A percentile compares a stretch with the other conserved stretches of the same genome.
Evolutionary conservation across 805 yeast genomes (phyloP).

Genomic region (Candida caryicola): DNA sequence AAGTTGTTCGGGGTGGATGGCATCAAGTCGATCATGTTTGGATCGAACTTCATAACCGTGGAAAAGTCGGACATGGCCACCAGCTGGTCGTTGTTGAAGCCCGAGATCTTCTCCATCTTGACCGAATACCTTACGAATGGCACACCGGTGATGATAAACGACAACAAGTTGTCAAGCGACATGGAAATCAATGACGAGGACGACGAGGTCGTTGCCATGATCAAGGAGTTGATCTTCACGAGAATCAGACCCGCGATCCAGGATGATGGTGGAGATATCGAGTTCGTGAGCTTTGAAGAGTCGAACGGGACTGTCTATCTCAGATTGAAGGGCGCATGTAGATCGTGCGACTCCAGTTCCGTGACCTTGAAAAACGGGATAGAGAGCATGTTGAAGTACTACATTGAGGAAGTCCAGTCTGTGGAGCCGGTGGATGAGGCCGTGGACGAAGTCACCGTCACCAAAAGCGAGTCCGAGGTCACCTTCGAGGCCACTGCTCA

Average conservation of each 20-base stretch:
- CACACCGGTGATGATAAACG: conserved; percentile 48
- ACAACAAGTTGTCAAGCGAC: conserved; percentile 24
- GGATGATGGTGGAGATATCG: conserved; percentile 76
- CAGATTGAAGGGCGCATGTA: conserved; percentile 65
- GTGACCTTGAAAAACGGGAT: conserved; percentile 68
- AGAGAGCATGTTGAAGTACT: conserved; percentile 67
- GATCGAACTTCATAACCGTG: conserved; percentile 78
- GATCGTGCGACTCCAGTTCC: conserved; percentile 66
- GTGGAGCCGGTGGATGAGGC: conserved; percentile 53
- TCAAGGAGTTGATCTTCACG: conserved; percentile 66
- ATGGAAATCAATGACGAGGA: conserved; percentile 55
- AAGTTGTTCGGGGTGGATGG: conserved; percentile 76
- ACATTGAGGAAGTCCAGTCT: conserved; percentile 62
- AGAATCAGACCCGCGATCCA: conserved; percentile 71
- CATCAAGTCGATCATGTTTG: conserved; percentile 71
- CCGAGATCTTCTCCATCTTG: conserved; percentile 59
- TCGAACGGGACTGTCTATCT: conserved; percentile 56
- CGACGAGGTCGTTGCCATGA: conserved; percentile 64
- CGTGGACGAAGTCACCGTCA: neutral
- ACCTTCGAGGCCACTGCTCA: conserved; percentile 19
- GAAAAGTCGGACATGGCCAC: conserved; percentile 55
- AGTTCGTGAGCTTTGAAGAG: conserved; percentile 56
- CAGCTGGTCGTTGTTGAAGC: conserved; percentile 61
- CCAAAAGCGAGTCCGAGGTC: conserved; percentile 8
- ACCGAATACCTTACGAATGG: conserved; percentile 58